These are phyloP conservation scores for Monilinia vaccinii-corymbosi DNA, from an alignment of 2,329 filamentous ascomycete species.

Conservation along the genomic window DNA sequence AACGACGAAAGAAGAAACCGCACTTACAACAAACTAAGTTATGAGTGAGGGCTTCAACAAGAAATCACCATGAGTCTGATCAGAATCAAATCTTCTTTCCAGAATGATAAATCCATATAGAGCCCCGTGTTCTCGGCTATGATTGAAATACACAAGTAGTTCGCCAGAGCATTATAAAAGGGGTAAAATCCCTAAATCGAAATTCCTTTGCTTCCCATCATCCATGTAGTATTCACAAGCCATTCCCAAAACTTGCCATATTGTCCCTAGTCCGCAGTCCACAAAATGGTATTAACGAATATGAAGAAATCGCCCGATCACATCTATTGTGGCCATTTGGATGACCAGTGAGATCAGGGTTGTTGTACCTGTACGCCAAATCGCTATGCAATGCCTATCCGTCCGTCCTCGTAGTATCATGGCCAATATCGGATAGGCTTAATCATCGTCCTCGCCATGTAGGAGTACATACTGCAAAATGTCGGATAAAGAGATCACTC, in stretches of 20 bases:
- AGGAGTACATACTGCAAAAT: slow-evolving; percentile 92
- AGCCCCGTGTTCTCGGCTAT: not conserved
- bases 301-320: slow-evolving; percentile 7
- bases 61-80: not conserved
- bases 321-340: not conserved
- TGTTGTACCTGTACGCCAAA: slow-evolving; percentile 23
- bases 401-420: slow-evolving; percentile 16
- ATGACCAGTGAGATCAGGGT: slow-evolving; percentile 10
- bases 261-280: slow-evolving; percentile 4
- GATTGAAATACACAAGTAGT: not conserved
- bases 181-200: not conserved
- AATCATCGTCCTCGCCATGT: slow-evolving; percentile 35
- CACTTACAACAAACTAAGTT: not conserved
- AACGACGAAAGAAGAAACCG: not conserved
- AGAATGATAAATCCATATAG: not conserved
- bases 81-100: not conserved
- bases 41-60: not conserved
- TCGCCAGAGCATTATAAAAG: not conserved
- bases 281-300: slow-evolving; percentile 24
- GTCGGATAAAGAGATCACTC: slow-evolving; percentile 88
- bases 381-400: slow-evolving; percentile 31
- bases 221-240: slow-evolving; percentile 6
- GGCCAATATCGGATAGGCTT: slow-evolving; percentile 15
- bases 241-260: slow-evolving; percentile 6
- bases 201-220: not conserved